Conservation (phyloP, 805 yeast genomes). For the Blastobotrys peoriensis region DNA sequence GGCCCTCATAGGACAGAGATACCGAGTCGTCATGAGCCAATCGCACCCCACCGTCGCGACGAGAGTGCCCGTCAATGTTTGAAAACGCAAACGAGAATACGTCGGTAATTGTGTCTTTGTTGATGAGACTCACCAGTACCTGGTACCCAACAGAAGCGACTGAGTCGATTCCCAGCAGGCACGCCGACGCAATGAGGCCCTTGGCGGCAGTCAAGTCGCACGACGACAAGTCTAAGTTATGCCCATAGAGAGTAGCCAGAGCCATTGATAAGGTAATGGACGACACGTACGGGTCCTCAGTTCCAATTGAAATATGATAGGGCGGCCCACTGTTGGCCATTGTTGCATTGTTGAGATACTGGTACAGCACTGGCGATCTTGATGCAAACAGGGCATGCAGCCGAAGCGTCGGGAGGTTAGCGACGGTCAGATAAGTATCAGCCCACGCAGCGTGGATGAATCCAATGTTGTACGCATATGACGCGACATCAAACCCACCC, state of each 20-base stretch:
- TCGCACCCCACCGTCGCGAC: not conserved
- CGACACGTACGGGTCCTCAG: constrained; percentile 23
- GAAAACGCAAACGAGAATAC: constrained; percentile 23
- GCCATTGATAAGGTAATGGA: constrained; percentile 25
- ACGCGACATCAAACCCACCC: constrained; percentile 14
- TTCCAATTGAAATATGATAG: constrained; percentile 21
- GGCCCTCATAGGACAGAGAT: constrained; percentile 21
- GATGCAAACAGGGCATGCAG: constrained; percentile 31
- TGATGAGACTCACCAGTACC: constrained; percentile 13
- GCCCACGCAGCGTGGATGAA: constrained; percentile 33
- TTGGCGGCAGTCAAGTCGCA: constrained; percentile 21
- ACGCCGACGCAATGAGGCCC: constrained; percentile 28
- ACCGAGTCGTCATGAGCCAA: constrained; percentile 12
- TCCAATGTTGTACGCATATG: constrained; percentile 28
- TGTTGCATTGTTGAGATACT: constrained; percentile 15
- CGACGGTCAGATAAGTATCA: constrained; percentile 26
- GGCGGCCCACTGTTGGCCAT: constrained; percentile 25
- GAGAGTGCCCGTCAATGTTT: constrained; percentile 2
- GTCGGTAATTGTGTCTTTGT: constrained; percentile 18
- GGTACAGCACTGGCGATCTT: constrained; percentile 28
- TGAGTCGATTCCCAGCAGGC: constrained; percentile 24
- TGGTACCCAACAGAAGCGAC: constrained; percentile 24
- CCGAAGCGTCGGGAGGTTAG: constrained; percentile 24
- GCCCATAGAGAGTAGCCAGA: constrained; percentile 30
- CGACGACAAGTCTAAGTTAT: constrained; percentile 16